Evolutionary conservation across 1,139 yeast genomes (phyloP), one percentile per base, ranked within the genome.

Genomic region (Williopsis jadinii): DNA sequence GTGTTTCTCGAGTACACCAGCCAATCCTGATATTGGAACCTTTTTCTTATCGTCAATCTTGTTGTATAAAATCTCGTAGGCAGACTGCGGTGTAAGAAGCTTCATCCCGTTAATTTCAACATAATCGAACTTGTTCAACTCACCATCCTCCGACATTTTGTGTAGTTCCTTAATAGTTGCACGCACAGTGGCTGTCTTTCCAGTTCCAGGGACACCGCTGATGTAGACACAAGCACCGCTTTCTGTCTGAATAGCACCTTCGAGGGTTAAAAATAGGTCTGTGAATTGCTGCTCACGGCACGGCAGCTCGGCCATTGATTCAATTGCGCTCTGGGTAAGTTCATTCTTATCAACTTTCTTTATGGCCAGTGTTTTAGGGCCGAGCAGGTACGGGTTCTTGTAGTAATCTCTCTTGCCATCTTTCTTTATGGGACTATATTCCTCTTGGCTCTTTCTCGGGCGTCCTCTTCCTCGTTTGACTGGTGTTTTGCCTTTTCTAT

Each of bases 201-300:
- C 99, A 5, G 95, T 90, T 10, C 99, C 99, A 0, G 99, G 98
- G 0, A 97, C 88, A 2, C 99, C 99, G 61, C 96, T 86, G 8
- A 92, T 80, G 56, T 90, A 92, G 8, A 92, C 65, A 54, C 96
- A 86, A 14, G 92, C 76, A 0, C 98, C 97, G 2, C 83, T 74
- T 36, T 76, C 76, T 13, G 82, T 74, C 41, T 73, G 72, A 30
- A 92, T 77, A 1, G 96, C 87, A 39, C 79, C 71, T 53, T 87
- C 92, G n/a, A 92, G 61, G 38, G 80, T 78, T 41, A 77, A 61
- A 58, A 80, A 84, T 9, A 92, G 67, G 43, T 81, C 74, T n/a
- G 81, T 75, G 58, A 84, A 88, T 58, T 92, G 96, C 30, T 76
- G 75, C 49, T 88, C 97, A 47, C 99, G 73, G 46, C 97, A 90